A percentile compares a stretch with the other conserved stretches of the same genome.
phyloP scores from a whole-genome alignment of 139 green algal species.

The Edaphochlamys debaryana region DNA sequence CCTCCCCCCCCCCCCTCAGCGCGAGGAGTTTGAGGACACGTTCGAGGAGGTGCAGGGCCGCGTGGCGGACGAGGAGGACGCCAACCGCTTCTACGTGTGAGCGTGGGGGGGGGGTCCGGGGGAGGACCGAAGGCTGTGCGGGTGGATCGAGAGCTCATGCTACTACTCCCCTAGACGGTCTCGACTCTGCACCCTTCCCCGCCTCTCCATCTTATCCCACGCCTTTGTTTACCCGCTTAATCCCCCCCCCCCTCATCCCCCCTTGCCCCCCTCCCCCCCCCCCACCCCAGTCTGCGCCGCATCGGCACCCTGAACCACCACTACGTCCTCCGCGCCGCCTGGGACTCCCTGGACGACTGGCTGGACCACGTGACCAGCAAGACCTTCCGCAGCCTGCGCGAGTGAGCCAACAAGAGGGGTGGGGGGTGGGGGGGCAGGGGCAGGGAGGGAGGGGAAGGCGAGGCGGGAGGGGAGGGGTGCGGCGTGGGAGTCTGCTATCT shows the following conservation, averaged over 20 bases:
- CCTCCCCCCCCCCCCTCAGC: not conserved
- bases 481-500: too few species aligned
- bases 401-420: conserved; percentile 27
- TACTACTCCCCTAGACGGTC: too few species aligned
- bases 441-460: too few species aligned
- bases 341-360: conserved; percentile 12
- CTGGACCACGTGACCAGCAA: conserved; percentile 33
- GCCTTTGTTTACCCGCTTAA: too few species aligned
- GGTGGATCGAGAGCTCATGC: too few species aligned
- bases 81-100: conserved; percentile 33
- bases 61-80: conserved; percentile 4
- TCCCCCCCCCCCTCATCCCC: too few species aligned
- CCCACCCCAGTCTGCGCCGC: conserved; percentile 22
- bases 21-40: not conserved
- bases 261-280: too few species aligned
- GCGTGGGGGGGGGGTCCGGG: not conserved
- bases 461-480: too few species aligned
- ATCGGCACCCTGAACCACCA: conserved; percentile 26
- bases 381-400: conserved; percentile 6
- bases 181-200: too few species aligned
- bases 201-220: too few species aligned
- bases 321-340: not conserved
- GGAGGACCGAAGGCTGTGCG: too few species aligned
- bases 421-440: too few species aligned
- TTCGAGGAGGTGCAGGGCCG: not conserved